Conservation (phyloP, 2,329 filamentous ascomycete genomes). For the Pyrenophora teres region DNA sequence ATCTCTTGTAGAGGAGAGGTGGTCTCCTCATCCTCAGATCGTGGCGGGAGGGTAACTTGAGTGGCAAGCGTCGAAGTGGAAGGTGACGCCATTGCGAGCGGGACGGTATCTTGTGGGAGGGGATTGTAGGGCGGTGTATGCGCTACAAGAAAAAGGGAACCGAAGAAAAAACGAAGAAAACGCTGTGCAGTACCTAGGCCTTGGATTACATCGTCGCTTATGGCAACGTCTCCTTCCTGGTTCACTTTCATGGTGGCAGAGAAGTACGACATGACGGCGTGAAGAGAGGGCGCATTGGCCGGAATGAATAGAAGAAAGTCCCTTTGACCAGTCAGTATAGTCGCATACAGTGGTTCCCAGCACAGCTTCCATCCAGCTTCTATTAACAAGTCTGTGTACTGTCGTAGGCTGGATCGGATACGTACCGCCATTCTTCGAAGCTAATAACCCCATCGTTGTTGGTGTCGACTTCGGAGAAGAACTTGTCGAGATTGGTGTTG, state of each 20-base stretch:
- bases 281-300: conserved; percentile 71
- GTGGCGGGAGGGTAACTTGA: conserved; percentile 46
- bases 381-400: background rate
- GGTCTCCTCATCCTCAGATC: conserved; percentile 35
- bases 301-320: conserved; percentile 92
- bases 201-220: conserved; percentile 88
- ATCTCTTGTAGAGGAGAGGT: conserved; percentile 33
- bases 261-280: conserved; percentile 88
- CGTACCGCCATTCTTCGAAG: conserved; percentile 96
- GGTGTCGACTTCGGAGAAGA: conserved; percentile 87
- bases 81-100: conserved; percentile 35
- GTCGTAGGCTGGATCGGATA: background rate
- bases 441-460: conserved; percentile 86
- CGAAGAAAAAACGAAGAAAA: conserved; percentile 75
- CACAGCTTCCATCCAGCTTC: background rate
- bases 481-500: conserved; percentile 74
- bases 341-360: background rate
- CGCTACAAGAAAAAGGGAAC: conserved; percentile 73
- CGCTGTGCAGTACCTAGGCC: conserved; percentile 83
- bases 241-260: conserved; percentile 86
- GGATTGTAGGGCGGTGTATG: conserved; percentile 50
- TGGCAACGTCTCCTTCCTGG: conserved; percentile 88
- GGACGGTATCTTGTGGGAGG: conserved; percentile 28
- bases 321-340: conserved; percentile 46
- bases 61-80: conserved; percentile 26